Evolutionary conservation across 495 filamentous ascomycete species (phyloP), one percentile per base, ranked within the genome.

Genomic region (Aspergillus carlsbadensis): DNA sequence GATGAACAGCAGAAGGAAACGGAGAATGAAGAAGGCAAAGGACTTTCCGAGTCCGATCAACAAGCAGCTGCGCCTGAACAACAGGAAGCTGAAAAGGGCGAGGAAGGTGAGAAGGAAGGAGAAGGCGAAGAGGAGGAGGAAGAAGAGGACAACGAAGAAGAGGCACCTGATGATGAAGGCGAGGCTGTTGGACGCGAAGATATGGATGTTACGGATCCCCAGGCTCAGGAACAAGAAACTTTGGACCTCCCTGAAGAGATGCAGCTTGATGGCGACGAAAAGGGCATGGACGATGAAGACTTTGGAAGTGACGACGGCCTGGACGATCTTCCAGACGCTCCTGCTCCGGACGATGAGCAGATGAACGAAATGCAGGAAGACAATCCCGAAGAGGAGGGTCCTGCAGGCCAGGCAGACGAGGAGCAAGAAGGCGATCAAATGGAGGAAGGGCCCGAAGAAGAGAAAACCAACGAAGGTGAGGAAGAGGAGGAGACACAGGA

Each of bases 1-100:
- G 87, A 90, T 46, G 87, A 91, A 14, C 77, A 87, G 26, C 85
- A 91, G 50, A 92, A 93, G 62, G 90, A 96, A 43, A 88, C 91
- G 46, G 79, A 90, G 59, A 88, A 84, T n/a, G 81, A 91, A 58
- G 77, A 87, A 60, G 75, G 80, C 10, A 84, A 86, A 62, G 87
- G 88, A 15, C 78, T 82, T 54, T 69, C 79, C 50, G 78, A 84
- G 47, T 77, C 86, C 15, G 84, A 90, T 50, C 78, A 89, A 59
- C 81, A 87, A 54, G 74, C 82, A 43, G 85, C 85, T 29, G 79
- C 76, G 0, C 78, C 84, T 33, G 73, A 84, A 20, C 78, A 86
- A 60, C 65, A 70, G 5, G 64, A 73, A 39, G 72, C 76, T 18
- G 72, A 84, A 21, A 77, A 86, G 59, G 68, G 70, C 5, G 64